Evolutionary conservation across 495 filamentous ascomycete species (phyloP).

Genomic region (Penicillium coffeae): DNA sequence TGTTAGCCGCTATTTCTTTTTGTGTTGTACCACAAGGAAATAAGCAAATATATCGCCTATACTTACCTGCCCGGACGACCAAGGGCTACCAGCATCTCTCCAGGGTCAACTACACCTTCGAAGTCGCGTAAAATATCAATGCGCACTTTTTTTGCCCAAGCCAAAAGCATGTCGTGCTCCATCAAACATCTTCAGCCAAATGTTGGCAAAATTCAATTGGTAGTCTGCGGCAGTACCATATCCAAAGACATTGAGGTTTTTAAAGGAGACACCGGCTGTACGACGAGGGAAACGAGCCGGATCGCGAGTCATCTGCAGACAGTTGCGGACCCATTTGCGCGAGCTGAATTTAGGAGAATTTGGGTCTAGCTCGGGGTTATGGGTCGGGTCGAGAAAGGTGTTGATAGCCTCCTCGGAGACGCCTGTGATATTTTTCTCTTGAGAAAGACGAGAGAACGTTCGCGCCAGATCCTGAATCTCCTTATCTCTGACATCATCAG

Average conservation of each 20-base stretch:
- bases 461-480: slow-evolving; percentile 40
- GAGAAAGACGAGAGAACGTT: slow-evolving; percentile 38
- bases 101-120: slow-evolving; percentile 68
- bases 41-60: slow-evolving; percentile 6
- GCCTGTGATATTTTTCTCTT: slow-evolving; percentile 18
- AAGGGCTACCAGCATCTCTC: slow-evolving; percentile 78
- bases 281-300: slow-evolving; percentile 42
- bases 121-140: slow-evolving; percentile 75
- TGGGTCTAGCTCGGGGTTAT: slow-evolving; percentile 42
- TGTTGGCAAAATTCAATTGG: slow-evolving; percentile 66
- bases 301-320: slow-evolving; percentile 39
- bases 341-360: slow-evolving; percentile 40
- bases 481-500: slow-evolving; percentile 21
- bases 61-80: slow-evolving; percentile 63
- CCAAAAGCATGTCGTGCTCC: slow-evolving; percentile 47
- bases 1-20: slow-evolving; percentile 1
- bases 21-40: background rate
- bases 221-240: slow-evolving; percentile 71
- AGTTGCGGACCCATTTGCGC: slow-evolving; percentile 45
- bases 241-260: slow-evolving; percentile 68
- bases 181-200: slow-evolving; percentile 54
- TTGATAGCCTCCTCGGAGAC: slow-evolving; percentile 31
- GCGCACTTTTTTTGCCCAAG: slow-evolving; percentile 49
- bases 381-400: slow-evolving; percentile 39
- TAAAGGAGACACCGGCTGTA: slow-evolving; percentile 43